Evolutionary conservation across 2,329 filamentous ascomycete species (phyloP).

Genomic region (Nectriaceae sp.): DNA sequence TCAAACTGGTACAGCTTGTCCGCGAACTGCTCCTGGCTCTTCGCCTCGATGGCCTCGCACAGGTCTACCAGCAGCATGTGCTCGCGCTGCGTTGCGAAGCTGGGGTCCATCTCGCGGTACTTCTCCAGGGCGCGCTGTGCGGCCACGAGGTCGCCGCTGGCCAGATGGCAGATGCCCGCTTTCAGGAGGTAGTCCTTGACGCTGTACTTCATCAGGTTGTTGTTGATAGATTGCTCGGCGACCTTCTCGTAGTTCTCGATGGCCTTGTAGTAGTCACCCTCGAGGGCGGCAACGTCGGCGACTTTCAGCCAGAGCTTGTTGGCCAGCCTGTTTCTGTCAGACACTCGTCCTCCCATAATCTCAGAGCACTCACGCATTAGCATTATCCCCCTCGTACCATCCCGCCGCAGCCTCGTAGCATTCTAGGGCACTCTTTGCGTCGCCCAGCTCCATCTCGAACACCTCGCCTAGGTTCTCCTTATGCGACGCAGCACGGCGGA

Average conservation of each 20-base stretch:
- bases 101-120: constrained; percentile 78
- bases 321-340: constrained; percentile 61
- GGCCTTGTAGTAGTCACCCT: constrained; percentile 81
- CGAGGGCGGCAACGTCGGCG: constrained; percentile 81
- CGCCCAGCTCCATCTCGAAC: constrained; percentile 78
- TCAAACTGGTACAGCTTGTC: constrained; percentile 89
- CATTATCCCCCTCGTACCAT: constrained; percentile 89
- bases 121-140: constrained; percentile 77
- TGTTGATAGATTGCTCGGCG: constrained; percentile 74
- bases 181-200: constrained; percentile 97
- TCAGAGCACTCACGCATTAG: constrained; percentile 65
- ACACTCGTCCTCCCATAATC: not conserved
- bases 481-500: constrained; percentile 85
- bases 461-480: constrained; percentile 88
- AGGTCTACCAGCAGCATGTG: constrained; percentile 80
- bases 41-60: constrained; percentile 70
- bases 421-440: constrained; percentile 76
- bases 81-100: constrained; percentile 77
- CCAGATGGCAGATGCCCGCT: constrained; percentile 87
- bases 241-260: constrained; percentile 85
- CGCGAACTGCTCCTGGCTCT: constrained; percentile 79
- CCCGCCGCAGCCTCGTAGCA: constrained; percentile 83
- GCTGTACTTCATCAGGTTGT: constrained; percentile 90
- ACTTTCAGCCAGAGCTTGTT: constrained; percentile 95
- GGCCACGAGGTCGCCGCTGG: constrained; percentile 72